Evolutionary conservation across 805 yeast genomes (phyloP), one percentile per base, ranked within the genome.

Genomic region (Suhomyces pyralidae): DNA sequence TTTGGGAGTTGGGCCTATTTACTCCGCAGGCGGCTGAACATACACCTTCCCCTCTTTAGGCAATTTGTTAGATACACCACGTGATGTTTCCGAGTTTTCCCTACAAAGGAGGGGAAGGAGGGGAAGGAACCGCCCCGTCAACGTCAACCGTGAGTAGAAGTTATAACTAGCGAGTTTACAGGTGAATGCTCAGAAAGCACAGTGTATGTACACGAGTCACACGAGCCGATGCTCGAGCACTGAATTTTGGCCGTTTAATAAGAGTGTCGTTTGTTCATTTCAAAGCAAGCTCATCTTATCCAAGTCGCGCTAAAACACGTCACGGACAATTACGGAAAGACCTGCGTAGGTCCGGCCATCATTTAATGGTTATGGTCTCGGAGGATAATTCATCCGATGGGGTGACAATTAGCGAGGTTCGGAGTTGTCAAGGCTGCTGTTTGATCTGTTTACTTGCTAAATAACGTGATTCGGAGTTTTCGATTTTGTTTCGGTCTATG

Each of bases 71-170:
- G 42, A 38, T 38, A 17, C 20, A 7, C 15, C 50, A 47, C 50
- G 50, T 47, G 50, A 47, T 7, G 36, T 14, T 47, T 47, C 50
- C 50, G 50, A 30, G 17, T 24, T 25, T 38, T 24, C 26, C 50
- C 45, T 25, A 19, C 42, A 5, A 22, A 24, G 45, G 50, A 47
- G 50, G 50, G 50, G 50, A 47, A 40, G 40, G 32, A 12, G n/a
- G n/a, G n/a, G n/a, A n/a, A n/a, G n/a, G n/a, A n/a, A 5, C 32
- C 32, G 32, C 32, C 32, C 32, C 32, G 12, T 10, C 32, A 28
- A 28, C 32, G n/a, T 28, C 32, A 28, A 28, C 32, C 14, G 32
- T 12, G 5, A 28, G 28, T 3, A 28, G 1, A 28, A 5, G n/a
- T 28, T 10, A 12, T 12, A 10, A 26, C 28, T 28, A 12, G 32